phyloP scores from a whole-genome alignment of 1,284 basidiomycete genomes.

The Sporisorium reilianum region DNA sequence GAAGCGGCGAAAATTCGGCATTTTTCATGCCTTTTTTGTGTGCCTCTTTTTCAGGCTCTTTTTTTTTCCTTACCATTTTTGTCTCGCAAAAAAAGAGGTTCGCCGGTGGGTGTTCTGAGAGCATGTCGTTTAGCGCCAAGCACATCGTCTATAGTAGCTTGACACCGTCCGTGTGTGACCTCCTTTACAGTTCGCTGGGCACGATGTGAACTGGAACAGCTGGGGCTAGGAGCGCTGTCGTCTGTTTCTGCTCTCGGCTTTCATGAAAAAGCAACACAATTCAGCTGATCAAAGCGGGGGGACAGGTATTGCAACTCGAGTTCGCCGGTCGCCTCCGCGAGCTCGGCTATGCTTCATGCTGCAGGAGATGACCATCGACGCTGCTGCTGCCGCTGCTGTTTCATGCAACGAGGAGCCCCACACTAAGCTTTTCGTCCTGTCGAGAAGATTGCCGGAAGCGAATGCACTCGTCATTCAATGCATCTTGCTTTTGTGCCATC shows the following conservation, averaged over 20 bases:
- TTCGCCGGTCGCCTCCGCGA: conserved; percentile 5
- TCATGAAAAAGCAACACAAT: no score
- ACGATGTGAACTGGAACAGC: neutral
- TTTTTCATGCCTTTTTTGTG: neutral
- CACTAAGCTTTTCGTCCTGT: neutral
- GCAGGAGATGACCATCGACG: neutral
- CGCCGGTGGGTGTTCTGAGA: neutral
- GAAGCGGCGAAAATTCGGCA: neutral
- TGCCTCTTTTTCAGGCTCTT: neutral
- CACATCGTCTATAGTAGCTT: neutral
- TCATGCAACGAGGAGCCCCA: neutral
- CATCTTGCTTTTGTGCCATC: neutral
- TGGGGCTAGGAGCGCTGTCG: no score
- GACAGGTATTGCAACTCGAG: neutral
- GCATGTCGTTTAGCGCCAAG: neutral
- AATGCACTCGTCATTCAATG: neutral
- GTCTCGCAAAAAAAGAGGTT: neutral
- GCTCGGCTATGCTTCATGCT: conserved; percentile 2
- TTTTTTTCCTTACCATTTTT: neutral
- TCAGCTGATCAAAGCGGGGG: neutral
- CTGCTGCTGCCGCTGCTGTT: neutral
- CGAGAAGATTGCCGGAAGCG: neutral
- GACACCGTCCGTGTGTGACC: neutral
- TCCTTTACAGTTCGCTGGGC: neutral
- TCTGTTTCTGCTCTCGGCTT: neutral